Percentiles rank a stretch among this genome's conserved stretches.
phyloP scores from a whole-genome alignment of 768 basidiomycete genomes.

The Asterophora lycoperdoides region DNA sequence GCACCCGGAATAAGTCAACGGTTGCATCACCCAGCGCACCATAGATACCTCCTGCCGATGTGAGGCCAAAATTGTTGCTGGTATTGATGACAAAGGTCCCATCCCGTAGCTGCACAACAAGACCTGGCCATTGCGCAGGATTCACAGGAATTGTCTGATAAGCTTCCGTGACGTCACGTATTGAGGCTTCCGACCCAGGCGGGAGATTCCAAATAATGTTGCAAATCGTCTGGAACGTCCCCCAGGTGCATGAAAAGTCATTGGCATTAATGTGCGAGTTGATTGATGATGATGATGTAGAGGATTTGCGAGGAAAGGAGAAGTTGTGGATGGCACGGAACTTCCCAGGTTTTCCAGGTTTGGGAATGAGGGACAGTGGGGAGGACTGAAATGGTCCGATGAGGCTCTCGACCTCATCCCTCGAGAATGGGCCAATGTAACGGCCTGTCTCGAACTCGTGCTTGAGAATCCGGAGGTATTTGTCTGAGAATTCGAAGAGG shows the following conservation, averaged over 20 bases:
- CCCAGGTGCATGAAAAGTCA: conserved; percentile 33
- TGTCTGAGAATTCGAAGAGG: neutral
- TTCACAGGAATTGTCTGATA: conserved; percentile 10
- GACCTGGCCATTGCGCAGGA: conserved; percentile 9
- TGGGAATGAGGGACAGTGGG: conserved; percentile 24
- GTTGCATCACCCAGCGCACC: conserved; percentile 2
- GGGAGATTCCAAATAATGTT: neutral
- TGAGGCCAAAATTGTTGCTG: neutral
- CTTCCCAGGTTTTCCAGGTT: conserved; percentile 19
- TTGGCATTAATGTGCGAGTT: conserved; percentile 21
- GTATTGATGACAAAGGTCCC: neutral
- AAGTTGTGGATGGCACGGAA: conserved; percentile 26
- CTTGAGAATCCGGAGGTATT: conserved; percentile 8
- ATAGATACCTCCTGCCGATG: conserved; percentile 2
- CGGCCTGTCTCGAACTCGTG: conserved; percentile 11
- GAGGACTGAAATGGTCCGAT: conserved; percentile 29
- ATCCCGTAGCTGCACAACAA: neutral
- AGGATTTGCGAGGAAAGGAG: conserved; percentile 13
- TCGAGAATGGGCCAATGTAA: conserved; percentile 18
- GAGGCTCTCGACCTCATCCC: conserved; percentile 7
- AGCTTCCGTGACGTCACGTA: conserved; percentile 14
- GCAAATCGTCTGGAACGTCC: conserved; percentile 6
- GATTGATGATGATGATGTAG: conserved; percentile 12
- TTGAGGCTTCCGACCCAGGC: conserved; percentile 5
- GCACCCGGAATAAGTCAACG: conserved; percentile 17